Evolutionary conservation across 2,329 filamentous ascomycete genomes (phyloP).

Genomic region (Diplodia intermedia): DNA sequence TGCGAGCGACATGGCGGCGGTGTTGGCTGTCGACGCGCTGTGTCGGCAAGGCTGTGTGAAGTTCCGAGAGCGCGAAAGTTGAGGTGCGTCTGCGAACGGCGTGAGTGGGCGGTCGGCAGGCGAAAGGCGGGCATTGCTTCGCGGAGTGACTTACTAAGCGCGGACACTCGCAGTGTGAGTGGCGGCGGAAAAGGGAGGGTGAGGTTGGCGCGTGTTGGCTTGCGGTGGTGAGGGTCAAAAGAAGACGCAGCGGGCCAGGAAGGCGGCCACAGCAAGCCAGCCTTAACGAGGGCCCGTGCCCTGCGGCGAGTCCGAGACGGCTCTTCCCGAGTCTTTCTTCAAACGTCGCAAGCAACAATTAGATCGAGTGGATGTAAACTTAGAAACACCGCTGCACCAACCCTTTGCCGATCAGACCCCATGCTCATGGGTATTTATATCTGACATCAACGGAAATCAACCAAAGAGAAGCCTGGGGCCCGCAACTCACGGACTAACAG

Average conservation of each 20-base stretch:
- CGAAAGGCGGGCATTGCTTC: not conserved
- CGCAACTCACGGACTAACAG: not conserved
- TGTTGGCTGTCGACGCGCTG: slow-evolving; percentile 4
- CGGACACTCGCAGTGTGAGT: not conserved
- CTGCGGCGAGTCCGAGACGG: slow-evolving; percentile 7
- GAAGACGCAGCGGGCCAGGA: slow-evolving; percentile 7
- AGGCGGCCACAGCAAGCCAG: not conserved
- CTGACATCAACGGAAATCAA: not conserved
- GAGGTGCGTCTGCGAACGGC: not conserved
- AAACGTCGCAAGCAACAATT: slow-evolving; percentile 17
- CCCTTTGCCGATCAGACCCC: slow-evolving; percentile 19
- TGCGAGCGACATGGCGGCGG: slow-evolving; percentile 76
- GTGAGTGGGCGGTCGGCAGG: slow-evolving; percentile 1
- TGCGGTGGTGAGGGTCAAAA: slow-evolving; percentile 5
- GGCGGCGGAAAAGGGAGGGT: slow-evolving; percentile 6
- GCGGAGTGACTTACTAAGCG: not conserved
- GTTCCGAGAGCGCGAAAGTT: slow-evolving; percentile 28
- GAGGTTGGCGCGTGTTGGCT: slow-evolving; percentile 1
- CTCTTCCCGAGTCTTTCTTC: slow-evolving; percentile 12
- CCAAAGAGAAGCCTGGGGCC: not conserved
- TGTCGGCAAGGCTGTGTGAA: slow-evolving; percentile 10
- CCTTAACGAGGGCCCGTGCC: slow-evolving; percentile 4
- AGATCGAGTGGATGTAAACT: slow-evolving; percentile 18
- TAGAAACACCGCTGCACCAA: slow-evolving; percentile 19
- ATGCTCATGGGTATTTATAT: slow-evolving; percentile 1